Percentiles rank a stretch among this genome's conserved stretches.
phyloP scores from a whole-genome alignment of 2,329 filamentous ascomycete species.

The Fusarium nygamai region DNA sequence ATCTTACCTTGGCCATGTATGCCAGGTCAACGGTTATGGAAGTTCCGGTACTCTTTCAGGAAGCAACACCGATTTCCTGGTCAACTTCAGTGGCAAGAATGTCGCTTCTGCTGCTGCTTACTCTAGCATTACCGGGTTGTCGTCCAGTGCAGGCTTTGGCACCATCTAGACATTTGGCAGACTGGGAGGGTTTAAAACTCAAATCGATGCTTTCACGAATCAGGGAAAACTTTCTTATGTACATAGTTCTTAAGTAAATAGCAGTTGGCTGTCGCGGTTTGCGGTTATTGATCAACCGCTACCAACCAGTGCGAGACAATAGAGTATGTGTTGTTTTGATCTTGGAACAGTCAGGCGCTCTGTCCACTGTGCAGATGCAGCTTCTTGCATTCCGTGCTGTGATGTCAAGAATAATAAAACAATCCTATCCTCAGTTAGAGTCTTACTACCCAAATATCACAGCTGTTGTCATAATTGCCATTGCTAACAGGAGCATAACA shows the following conservation, averaged over 20 bases:
- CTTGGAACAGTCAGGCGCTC: not conserved
- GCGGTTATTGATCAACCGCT: not conserved
- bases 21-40: conserved; percentile 60
- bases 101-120: conserved; percentile 56
- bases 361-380: not conserved
- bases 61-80: conserved; percentile 57
- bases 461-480: not conserved
- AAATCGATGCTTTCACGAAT: rapidly evolving
- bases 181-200: rapidly evolving
- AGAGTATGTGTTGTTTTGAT: not conserved
- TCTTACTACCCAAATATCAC: no score
- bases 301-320: not conserved
- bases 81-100: conserved; percentile 62
- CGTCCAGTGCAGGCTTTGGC: conserved; percentile 56
- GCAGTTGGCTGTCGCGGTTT: no score
- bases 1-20: conserved; percentile 57
- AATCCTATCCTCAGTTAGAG: not conserved
- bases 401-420: not conserved
- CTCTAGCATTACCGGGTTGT: conserved; percentile 49
- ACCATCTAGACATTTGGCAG: conserved; percentile 43
- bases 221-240: no score
- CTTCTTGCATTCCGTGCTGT: not conserved
- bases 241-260: not conserved
- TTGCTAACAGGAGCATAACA: not conserved
- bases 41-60: conserved; percentile 51